Percentiles rank a stretch among this genome's conserved stretches.
phyloP scores from a whole-genome alignment of 768 basidiomycete species.

The Mycena vulgaris region DNA sequence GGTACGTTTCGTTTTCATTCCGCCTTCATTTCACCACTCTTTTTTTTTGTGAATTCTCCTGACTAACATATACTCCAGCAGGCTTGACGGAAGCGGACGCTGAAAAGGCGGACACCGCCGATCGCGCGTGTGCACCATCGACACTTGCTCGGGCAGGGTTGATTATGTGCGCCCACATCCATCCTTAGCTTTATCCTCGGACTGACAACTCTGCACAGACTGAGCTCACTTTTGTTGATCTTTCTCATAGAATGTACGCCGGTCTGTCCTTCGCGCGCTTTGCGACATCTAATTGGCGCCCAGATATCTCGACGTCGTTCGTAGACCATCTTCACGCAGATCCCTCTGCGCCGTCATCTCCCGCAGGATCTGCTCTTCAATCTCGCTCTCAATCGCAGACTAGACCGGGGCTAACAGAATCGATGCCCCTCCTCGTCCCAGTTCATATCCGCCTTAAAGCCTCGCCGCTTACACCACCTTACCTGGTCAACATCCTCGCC shows the following conservation, averaged over 20 bases:
- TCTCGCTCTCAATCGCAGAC: slow-evolving; percentile 35
- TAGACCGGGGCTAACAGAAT: slow-evolving; percentile 11
- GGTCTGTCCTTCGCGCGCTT: background rate
- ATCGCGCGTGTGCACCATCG: too few species aligned
- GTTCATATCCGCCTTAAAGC: slow-evolving; percentile 26
- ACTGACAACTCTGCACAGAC: slow-evolving; percentile 51
- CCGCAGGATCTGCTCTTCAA: slow-evolving; percentile 47
- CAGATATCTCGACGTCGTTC: slow-evolving; percentile 83
- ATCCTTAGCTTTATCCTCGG: background rate
- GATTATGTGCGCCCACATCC: slow-evolving; percentile 72
- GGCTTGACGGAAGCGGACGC: too few species aligned
- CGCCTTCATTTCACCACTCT: too few species aligned
- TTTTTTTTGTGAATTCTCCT: too few species aligned
- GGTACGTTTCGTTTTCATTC: too few species aligned
- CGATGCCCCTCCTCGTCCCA: slow-evolving; percentile 25
- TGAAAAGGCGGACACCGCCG: too few species aligned
- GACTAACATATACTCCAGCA: too few species aligned
- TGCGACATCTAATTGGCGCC: slow-evolving; percentile 17
- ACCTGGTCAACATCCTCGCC: slow-evolving; percentile 31
- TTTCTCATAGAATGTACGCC: slow-evolving; percentile 86
- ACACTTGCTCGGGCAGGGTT: slow-evolving; percentile 81
- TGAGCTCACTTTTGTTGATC: slow-evolving; percentile 76
- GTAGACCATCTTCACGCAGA: slow-evolving; percentile 80
- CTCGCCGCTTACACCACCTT: slow-evolving; percentile 16
- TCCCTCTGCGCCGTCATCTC: slow-evolving; percentile 65